Conservation (phyloP, 2,329 filamentous ascomycete genomes). For the Aspergillus transmontanensis region DNA sequence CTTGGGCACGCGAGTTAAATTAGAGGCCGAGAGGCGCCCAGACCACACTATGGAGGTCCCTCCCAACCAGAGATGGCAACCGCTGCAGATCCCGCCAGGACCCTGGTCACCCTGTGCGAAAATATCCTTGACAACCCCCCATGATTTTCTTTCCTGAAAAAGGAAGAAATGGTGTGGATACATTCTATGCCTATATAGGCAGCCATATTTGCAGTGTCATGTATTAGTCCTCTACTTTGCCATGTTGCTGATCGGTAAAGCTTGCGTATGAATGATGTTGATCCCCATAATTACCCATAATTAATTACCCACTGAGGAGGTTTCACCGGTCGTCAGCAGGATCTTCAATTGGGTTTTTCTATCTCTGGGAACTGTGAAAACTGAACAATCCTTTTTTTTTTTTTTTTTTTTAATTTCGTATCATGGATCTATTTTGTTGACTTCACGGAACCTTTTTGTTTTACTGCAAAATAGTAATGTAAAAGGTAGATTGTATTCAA, state of each 20-base stretch:
- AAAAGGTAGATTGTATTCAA: background rate
- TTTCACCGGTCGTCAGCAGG: background rate
- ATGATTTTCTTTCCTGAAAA: background rate
- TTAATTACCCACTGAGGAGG: background rate
- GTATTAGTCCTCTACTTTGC: background rate
- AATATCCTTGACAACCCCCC: background rate
- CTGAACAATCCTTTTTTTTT: background rate
- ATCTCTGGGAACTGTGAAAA: background rate
- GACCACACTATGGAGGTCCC: background rate
- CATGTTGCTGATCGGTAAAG: background rate
- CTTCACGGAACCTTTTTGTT: background rate
- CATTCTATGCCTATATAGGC: background rate
- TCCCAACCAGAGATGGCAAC: background rate
- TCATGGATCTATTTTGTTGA: background rate
- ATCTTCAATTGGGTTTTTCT: background rate
- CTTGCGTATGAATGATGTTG: background rate
- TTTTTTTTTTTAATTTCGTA: background rate
- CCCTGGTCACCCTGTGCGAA: background rate
- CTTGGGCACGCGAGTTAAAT: constrained; percentile 2
- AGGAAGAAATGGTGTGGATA: background rate
- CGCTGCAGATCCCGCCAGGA: background rate
- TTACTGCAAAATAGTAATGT: background rate
- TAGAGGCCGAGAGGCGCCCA: background rate
- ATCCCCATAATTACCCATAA: background rate
- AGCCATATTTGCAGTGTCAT: background rate